Base-by-base conservation (phyloP, 352 stramenopile genomes). In the Peronospora destructor region DNA sequence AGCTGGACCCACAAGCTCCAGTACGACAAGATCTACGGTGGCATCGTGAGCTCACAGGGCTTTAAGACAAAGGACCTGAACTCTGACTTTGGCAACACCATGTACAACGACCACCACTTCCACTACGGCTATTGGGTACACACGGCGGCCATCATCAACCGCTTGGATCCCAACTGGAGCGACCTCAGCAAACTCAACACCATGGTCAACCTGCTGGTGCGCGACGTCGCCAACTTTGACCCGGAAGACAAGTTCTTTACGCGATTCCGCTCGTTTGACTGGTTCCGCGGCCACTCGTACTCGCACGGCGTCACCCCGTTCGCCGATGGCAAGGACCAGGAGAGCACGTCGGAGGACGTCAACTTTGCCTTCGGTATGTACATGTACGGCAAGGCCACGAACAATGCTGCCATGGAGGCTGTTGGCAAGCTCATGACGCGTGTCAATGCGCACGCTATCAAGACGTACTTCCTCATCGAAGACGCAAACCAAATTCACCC, bases 41-140 rank as follows among this genome's bases (percentile, higher is more conserved):
- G 74, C 19, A 74, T 85, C 39, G 53, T 85, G 26, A 84, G 68
- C 34, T 76, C 62, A 9, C 34, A 78, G 42, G 72, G 72, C 3
- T 76, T 82, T 43, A 71, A 51, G 40, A 74, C 66, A 17, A 70
- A 66, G 23, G 76, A 87, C 42, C 25, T 76, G 21, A 77, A 81
- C 43, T 57, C 71, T 1, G 76, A 87, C 52, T 87, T 87, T 59
- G 76, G 76, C 38, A 87, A 87, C 62, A 70, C 66, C 39, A 71
- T 73, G 40, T 87, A 85, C 63, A 87, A 87, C 49, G 76, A 87
- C 38, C 76, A 87, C 56, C 76, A 87, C 57, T 87, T 76, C 43
- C 76, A 87, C 61, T 87, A 80, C 56, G 76, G 76, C 41, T 87
- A 87, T 57, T 77, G 75, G 67, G 61, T 87, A 37, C 64, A 66